phyloP scores from a whole-genome alignment of 202 grass and related monocot species.

The Brachypodium distachyon region DNA sequence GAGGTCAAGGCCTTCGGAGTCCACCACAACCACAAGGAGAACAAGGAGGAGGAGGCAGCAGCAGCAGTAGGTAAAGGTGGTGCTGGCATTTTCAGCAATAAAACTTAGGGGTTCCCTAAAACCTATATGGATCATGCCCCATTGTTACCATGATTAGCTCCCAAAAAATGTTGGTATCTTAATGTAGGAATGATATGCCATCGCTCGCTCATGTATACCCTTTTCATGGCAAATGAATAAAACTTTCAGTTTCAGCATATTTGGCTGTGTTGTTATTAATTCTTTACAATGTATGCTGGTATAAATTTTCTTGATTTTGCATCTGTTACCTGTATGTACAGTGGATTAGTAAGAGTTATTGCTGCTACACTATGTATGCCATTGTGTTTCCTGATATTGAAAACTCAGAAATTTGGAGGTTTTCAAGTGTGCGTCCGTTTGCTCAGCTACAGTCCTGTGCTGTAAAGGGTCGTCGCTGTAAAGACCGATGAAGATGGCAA shows the following conservation, averaged over 20 bases:
- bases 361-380: neutral
- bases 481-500: neutral
- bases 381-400: neutral
- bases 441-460: neutral
- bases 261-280: no score
- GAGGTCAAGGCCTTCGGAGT: conserved; percentile 14
- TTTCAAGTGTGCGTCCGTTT: neutral
- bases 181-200: conserved; percentile 19
- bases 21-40: conserved; percentile 1
- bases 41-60: conserved; percentile 48
- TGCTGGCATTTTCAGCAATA: neutral
- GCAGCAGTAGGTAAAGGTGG: conserved; percentile 16
- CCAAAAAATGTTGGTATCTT: neutral
- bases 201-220: conserved; percentile 1
- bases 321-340: conserved; percentile 3
- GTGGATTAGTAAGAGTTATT: neutral
- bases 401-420: neutral
- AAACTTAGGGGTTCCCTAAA: neutral
- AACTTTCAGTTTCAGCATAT: neutral
- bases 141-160: neutral
- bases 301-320: neutral
- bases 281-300: neutral
- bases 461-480: no score
- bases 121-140: neutral
- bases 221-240: conserved; percentile 8